Evolutionary conservation across 805 yeast genomes (phyloP), one percentile per base, ranked within the genome.

Genomic region (Candida verbasci): DNA sequence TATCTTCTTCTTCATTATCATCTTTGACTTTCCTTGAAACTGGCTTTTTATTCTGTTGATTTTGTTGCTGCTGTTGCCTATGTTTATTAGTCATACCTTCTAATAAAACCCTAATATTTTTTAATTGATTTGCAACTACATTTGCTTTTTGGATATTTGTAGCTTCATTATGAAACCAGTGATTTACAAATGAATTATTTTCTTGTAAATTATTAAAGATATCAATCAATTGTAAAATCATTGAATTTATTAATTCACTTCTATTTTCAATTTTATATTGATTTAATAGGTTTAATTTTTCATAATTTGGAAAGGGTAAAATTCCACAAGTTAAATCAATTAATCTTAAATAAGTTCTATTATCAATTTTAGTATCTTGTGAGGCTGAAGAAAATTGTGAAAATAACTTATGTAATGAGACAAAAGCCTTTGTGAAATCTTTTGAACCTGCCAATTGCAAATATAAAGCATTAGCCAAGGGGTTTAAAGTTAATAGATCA

Each of bases 381-480:
- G 44, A 35, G 4, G 36, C 37, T 4, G 45, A 44, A 22, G 34
- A 37, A 29, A 44, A 57, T 37, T 56, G 58, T 21, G 54, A 51
- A 41, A 50, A 55, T 23, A 70, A 42, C 18, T 60, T 60, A 35
- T 63, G 68, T 33, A 70, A 51, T 29, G 66, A 61, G 3, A 49
- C 40, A 52, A 72, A 71, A 0, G 78, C 73, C 26, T 59, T 60
- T 14, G 62, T 57, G 40, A 73, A 74, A 35, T 68, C 74, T 24
- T 60, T 65, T 26, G 72, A 65, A 2, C 69, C 70, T 3, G 68
- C 67, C 35, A 81, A 60, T 49, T 79, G 85, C 31, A 74, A 51
- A 44, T 67, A 72, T n/a, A 81, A 56, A 0, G 80, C 69, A 43
- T 72, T 72, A 0, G 84, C 76, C 35, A 81, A 54, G 0, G 88